These are phyloP conservation scores for Tardiomyces digboiensis DNA, from an alignment of 1,139 yeast species.

Conservation along the genomic window DNA sequence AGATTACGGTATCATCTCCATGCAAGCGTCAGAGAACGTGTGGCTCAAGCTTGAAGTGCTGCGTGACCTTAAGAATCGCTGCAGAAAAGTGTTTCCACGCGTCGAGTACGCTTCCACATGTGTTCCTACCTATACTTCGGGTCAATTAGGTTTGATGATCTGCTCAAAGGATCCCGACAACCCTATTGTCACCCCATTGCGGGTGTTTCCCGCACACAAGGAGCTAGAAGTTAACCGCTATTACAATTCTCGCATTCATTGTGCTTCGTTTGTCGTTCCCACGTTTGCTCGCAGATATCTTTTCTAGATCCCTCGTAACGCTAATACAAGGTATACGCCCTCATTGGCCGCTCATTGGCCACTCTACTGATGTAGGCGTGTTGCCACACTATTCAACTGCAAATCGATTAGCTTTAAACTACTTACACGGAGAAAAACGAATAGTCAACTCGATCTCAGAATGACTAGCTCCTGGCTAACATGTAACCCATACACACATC, in stretches of 20 bases:
- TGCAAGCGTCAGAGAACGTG: conserved; percentile 80
- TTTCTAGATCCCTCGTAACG: no score
- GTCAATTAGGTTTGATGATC: conserved; percentile 92
- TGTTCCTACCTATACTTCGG: conserved; percentile 91
- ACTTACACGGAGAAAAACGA: no score
- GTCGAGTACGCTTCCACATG: conserved; percentile 84
- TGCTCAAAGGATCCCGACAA: conserved; percentile 66
- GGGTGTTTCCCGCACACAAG: conserved; percentile 53
- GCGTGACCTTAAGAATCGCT: conserved; percentile 62
- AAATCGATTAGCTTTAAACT: no score
- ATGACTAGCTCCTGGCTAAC: no score
- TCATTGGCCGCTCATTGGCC: no score
- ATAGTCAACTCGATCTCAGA: no score
- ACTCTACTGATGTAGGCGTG: no score
- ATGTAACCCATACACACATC: no score
- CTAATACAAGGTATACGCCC: no score
- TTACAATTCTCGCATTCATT: conserved; percentile 72
- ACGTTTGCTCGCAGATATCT: conserved; percentile 48
- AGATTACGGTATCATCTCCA: conserved; percentile 78
- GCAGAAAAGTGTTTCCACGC: conserved; percentile 73
- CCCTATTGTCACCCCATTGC: conserved; percentile 55
- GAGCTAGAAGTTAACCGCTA: conserved; percentile 63
- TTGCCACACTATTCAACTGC: no score
- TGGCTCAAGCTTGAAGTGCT: conserved; percentile 82
- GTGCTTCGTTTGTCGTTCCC: conserved; percentile 81